phyloP scores from a whole-genome alignment of 1,284 basidiomycete species.

The Pseudozyma hubeiensis region DNA sequence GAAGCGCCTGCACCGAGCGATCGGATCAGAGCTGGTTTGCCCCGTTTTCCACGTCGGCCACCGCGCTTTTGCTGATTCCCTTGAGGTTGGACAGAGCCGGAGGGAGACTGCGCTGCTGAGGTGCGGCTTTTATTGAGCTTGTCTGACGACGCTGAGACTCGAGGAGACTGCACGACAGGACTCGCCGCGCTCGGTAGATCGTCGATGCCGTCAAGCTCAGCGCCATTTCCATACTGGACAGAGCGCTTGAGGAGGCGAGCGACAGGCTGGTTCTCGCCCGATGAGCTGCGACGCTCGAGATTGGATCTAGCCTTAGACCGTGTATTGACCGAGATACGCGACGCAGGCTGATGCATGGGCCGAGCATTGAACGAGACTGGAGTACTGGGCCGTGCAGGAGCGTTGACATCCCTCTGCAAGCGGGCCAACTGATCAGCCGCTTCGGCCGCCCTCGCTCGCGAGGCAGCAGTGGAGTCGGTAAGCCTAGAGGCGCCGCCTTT shows the following conservation, averaged over 20 bases:
- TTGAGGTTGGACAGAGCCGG: neutral
- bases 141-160: conserved; percentile 9
- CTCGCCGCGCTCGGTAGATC: conserved; percentile 81
- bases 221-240: conserved; percentile 89
- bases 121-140: conserved; percentile 72
- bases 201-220: conserved; percentile 89
- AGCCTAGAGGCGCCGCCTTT: conserved; percentile 27
- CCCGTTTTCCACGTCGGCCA: conserved; percentile 71
- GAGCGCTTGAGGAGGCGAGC: conserved; percentile 80
- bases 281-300: conserved; percentile 18
- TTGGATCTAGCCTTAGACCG: conserved; percentile 17
- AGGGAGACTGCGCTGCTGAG: neutral
- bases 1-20: conserved; percentile 47
- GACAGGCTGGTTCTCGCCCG: conserved; percentile 22
- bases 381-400: conserved; percentile 45
- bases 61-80: conserved; percentile 23
- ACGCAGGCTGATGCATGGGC: conserved; percentile 11
- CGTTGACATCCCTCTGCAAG: conserved; percentile 19
- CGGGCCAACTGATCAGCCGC: conserved; percentile 39
- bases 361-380: conserved; percentile 27
- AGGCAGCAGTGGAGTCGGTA: conserved; percentile 52
- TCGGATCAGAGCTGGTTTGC: conserved; percentile 52
- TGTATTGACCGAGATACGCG: conserved; percentile 38
- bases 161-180: conserved; percentile 15
- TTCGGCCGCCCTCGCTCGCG: conserved; percentile 52